Conservation (phyloP, 2,329 filamentous ascomycete species). For the Penicillium sclerotiorum region DNA sequence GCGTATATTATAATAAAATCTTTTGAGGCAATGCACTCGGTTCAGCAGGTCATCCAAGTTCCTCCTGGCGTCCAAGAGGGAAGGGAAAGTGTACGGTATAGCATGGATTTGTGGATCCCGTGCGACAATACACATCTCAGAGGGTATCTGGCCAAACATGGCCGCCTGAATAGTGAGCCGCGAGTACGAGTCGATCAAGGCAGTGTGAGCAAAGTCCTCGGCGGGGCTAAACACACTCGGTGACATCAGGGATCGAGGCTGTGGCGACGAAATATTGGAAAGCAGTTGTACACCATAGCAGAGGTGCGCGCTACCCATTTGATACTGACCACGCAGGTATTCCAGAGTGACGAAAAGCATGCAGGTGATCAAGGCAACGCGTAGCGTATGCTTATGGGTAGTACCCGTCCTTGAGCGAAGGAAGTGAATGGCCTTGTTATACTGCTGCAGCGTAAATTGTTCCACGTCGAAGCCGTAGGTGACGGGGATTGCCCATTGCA, state of each 20-base stretch:
- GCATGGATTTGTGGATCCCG: constrained; percentile 12
- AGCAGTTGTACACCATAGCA: constrained; percentile 35
- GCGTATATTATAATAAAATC: constrained; percentile 1
- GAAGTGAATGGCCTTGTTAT: constrained; percentile 43
- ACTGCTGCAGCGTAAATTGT: constrained; percentile 39
- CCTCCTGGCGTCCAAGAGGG: constrained; percentile 20
- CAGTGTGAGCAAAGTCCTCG: constrained; percentile 22
- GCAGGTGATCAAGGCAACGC: constrained; percentile 46
- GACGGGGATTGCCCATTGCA: constrained; percentile 4
- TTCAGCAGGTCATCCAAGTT: constrained; percentile 25
- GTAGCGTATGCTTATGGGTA: constrained; percentile 31
- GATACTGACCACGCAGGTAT: constrained; percentile 38
- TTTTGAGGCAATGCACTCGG: constrained; percentile 19
- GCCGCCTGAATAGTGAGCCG: constrained; percentile 31
- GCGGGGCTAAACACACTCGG: constrained; percentile 11
- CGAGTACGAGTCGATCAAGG: constrained; percentile 28
- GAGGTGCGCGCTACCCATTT: constrained; percentile 32
- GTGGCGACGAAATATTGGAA: constrained; percentile 13
- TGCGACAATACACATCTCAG: constrained; percentile 14
- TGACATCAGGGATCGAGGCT: constrained; percentile 11
- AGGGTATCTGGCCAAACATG: constrained; percentile 27
- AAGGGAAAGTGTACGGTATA: constrained; percentile 16
- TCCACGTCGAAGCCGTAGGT: constrained; percentile 26
- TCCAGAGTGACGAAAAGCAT: constrained; percentile 47
- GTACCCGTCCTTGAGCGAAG: constrained; percentile 32